A percentile compares a stretch with the other conserved stretches of the same genome.
phyloP scores from a whole-genome alignment of 768 basidiomycete species.

The Lactarius hatsudake region DNA sequence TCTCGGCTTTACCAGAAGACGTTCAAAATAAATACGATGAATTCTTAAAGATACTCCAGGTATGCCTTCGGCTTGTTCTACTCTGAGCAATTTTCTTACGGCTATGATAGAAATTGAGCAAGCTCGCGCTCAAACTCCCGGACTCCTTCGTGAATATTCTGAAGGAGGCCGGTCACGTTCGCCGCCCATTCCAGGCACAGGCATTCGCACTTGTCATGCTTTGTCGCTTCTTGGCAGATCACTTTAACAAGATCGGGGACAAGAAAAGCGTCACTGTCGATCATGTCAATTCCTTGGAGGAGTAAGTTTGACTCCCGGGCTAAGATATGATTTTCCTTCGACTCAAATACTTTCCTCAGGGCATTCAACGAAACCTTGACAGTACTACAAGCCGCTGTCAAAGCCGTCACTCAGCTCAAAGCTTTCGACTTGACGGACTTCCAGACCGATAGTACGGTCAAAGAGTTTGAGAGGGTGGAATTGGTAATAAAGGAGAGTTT shows the following conservation, averaged over 20 bases:
- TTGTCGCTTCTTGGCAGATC: constrained; percentile 18
- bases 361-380: constrained; percentile 9
- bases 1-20: background rate
- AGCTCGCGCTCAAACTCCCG: background rate
- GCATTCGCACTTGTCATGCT: constrained; percentile 21
- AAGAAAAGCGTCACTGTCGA: background rate
- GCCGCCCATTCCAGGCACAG: constrained; percentile 22
- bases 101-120: background rate
- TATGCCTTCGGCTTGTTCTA: background rate
- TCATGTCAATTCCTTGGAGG: constrained; percentile 8
- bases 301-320: constrained; percentile 7
- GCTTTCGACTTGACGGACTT: background rate
- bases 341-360: background rate
- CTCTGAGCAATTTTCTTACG: background rate
- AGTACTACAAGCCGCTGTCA: background rate
- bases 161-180: constrained; percentile 21
- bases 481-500: background rate
- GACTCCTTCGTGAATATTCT: constrained; percentile 9
- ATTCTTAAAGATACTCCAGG: constrained; percentile 5
- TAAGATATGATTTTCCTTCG: background rate
- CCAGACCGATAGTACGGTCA: background rate
- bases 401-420: constrained; percentile 2
- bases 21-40: constrained; percentile 4
- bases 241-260: constrained; percentile 2
- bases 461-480: background rate